Percentiles rank a stretch among this genome's conserved stretches.
phyloP scores from a whole-genome alignment of 129 eudicot species.

The Flaveria robusta region DNA sequence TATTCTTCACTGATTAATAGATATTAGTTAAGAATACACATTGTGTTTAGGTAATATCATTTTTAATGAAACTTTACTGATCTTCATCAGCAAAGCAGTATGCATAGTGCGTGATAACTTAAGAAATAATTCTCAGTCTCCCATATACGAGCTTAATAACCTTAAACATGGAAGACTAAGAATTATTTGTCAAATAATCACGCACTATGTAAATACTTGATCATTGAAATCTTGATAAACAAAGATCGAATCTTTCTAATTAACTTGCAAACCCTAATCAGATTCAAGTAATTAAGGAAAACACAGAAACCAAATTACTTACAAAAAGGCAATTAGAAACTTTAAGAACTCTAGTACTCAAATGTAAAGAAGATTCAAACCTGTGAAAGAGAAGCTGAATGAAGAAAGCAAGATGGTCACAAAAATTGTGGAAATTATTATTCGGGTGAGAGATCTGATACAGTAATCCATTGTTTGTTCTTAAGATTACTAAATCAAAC shows the following conservation, averaged over 20 bases:
- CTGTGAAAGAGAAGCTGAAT: conserved; percentile 66
- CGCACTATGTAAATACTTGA: not conserved
- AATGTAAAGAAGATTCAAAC: conserved; percentile 35
- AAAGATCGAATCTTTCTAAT: conserved; percentile 10
- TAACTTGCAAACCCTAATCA: conserved; percentile 11
- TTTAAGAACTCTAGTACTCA: conserved; percentile 17
- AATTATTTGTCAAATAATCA: conserved; percentile 1
- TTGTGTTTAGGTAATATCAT: not conserved
- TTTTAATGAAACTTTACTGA: not conserved
- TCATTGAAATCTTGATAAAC: conserved; percentile 31
- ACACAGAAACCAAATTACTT: conserved; percentile 21
- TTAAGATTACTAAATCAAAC: conserved; percentile 33
- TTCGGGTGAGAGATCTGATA: conserved; percentile 46
- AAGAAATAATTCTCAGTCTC: not conserved
- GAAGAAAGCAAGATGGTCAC: conserved; percentile 54
- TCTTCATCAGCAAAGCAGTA: conserved; percentile 25
- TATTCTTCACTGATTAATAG: conserved; percentile 13
- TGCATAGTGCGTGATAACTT: conserved; percentile 4
- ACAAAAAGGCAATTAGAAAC: not conserved
- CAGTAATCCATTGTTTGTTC: conserved; percentile 45
- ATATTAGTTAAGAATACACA: not conserved
- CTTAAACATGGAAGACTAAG: not conserved
- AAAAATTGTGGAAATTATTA: conserved; percentile 37
- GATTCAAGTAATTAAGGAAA: conserved; percentile 8
- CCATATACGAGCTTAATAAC: not conserved